Conservation (phyloP, 768 basidiomycete species). For the Collybia sordida region DNA sequence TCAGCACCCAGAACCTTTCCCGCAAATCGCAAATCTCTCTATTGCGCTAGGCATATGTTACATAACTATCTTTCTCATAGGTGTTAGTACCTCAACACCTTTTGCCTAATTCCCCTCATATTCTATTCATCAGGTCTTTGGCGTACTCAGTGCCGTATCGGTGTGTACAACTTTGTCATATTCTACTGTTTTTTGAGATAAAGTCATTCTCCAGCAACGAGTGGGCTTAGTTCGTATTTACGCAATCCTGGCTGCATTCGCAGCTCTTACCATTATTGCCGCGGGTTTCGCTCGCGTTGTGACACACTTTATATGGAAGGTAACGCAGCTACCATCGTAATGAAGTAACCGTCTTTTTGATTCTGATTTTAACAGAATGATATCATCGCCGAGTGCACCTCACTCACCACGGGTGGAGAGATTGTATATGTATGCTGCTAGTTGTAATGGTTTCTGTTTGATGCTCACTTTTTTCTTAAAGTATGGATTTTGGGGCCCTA, state of each 20-base stretch:
- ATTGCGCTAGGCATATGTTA: conserved; percentile 63
- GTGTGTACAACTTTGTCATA: conserved; percentile 36
- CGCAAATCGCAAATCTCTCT: conserved; percentile 51
- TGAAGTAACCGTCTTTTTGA: neutral
- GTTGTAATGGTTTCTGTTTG: neutral
- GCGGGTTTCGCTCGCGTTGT: conserved; percentile 56
- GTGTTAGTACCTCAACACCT: conserved; percentile 24
- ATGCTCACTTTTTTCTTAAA: conserved; percentile 19
- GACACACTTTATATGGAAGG: conserved; percentile 71
- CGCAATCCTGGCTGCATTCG: conserved; percentile 47
- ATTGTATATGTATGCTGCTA: conserved; percentile 35
- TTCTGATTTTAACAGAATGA: conserved; percentile 38
- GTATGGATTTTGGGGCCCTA: conserved; percentile 58
- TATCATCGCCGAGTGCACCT: conserved; percentile 56
- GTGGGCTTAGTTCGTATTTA: conserved; percentile 52
- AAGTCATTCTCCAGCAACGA: conserved; percentile 47
- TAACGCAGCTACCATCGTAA: conserved; percentile 16
- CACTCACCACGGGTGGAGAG: conserved; percentile 30
- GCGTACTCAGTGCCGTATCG: conserved; percentile 45
- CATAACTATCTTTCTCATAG: conserved; percentile 47
- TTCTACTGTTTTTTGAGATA: neutral
- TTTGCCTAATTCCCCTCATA: neutral
- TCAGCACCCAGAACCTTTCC: conserved; percentile 30
- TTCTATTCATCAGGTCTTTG: conserved; percentile 39
- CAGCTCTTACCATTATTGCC: conserved; percentile 48